A percentile compares a stretch with the other conserved stretches of the same genome.
phyloP scores from a whole-genome alignment of 768 basidiomycete genomes.

The Lentinus brumalis region DNA sequence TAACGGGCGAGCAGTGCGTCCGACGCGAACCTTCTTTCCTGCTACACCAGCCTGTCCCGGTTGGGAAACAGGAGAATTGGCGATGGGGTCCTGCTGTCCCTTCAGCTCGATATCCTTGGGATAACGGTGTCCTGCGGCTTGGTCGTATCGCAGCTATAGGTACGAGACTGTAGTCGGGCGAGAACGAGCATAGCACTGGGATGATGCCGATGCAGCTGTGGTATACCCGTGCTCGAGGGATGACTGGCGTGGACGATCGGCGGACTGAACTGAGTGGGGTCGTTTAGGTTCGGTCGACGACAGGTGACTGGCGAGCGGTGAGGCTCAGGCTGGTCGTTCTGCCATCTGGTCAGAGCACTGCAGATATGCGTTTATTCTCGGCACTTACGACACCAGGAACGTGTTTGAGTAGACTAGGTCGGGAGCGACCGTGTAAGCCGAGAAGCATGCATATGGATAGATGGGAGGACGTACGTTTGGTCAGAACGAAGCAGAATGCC shows the following conservation, averaged over 20 bases:
- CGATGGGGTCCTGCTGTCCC: not conserved
- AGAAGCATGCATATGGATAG: too few species aligned
- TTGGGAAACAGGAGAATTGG: too few species aligned
- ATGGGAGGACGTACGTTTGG: too few species aligned
- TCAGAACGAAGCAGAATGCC: not conserved
- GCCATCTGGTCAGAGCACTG: too few species aligned
- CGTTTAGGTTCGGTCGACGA: not conserved
- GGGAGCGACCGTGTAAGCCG: too few species aligned
- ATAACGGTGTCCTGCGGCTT: not conserved
- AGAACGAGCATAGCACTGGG: not conserved
- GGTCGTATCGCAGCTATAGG: not conserved
- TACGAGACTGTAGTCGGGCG: not conserved
- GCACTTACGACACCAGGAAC: slow-evolving; percentile 6
- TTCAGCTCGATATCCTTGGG: not conserved
- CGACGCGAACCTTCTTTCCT: too few species aligned
- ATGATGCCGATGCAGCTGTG: not conserved
- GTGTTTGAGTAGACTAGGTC: slow-evolving; percentile 6
- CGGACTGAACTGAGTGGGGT: not conserved
- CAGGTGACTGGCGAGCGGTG: slow-evolving; percentile 4
- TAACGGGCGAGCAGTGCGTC: too few species aligned
- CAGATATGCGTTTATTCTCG: too few species aligned
- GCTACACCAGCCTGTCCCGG: too few species aligned
- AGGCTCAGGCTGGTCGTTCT: too few species aligned
- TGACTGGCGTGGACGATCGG: not conserved
- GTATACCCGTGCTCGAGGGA: not conserved